Conservation (phyloP, 23 red algal genomes). For the Pyropia yezoensis region DNA sequence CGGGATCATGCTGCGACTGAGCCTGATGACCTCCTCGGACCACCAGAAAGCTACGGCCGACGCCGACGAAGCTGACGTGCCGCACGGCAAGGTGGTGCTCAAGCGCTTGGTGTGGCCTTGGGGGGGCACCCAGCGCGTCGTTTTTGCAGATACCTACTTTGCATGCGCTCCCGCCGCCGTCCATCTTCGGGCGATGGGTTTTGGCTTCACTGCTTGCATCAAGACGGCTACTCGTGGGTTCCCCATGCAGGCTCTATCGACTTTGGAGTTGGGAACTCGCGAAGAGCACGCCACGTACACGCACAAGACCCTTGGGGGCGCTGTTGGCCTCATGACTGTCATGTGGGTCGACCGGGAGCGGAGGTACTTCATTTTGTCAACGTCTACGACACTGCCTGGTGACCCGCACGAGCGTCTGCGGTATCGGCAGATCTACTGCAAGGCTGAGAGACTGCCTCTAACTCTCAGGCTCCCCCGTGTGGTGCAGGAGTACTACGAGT, state of each 20-base stretch:
- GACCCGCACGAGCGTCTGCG: neutral
- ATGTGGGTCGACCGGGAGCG: conserved; percentile 19
- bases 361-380: neutral
- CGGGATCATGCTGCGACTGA: conserved; percentile 2
- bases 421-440: neutral
- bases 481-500: too few relatives aligned
- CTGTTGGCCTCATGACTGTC: neutral
- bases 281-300: neutral
- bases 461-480: too few relatives aligned
- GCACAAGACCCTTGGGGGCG: too few relatives aligned
- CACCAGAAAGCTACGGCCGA: neutral
- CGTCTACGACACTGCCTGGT: neutral
- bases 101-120: neutral
- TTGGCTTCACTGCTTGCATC: conserved; percentile 1
- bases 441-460: too few relatives aligned
- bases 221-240: conserved; percentile 3
- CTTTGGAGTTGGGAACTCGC: neutral
- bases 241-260: conserved; percentile 1
- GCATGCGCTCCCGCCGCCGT: neutral
- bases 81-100: conserved; percentile 1
- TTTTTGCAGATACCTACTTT: conserved; percentile 6
- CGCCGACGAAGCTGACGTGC: neutral
- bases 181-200: neutral
- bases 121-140: too few relatives aligned
- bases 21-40: neutral